Percentiles rank a stretch among this genome's conserved stretches.
Conservation (phyloP, 208 protist species). For the Sergeia podlipaevii region DNA sequence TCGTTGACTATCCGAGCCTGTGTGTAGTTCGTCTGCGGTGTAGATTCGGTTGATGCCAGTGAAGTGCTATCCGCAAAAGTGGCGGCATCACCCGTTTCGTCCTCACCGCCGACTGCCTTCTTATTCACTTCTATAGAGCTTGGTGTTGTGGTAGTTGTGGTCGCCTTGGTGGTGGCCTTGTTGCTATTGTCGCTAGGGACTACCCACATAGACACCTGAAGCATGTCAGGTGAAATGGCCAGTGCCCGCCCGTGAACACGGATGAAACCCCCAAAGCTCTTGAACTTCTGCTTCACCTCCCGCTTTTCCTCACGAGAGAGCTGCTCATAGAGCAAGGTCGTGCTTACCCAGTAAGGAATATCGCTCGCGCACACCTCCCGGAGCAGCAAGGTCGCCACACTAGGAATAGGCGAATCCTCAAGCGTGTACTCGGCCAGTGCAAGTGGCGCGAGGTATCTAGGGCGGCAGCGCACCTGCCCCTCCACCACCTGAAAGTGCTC, state of each 20-base stretch:
- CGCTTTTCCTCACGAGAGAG: constrained; percentile 59
- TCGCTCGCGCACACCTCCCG: constrained; percentile 54
- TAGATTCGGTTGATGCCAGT: background rate
- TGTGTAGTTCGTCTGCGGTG: constrained; percentile 22
- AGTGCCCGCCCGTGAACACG: constrained; percentile 67
- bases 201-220: constrained; percentile 84
- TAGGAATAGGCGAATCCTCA: constrained; percentile 58
- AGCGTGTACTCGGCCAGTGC: constrained; percentile 69
- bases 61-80: background rate
- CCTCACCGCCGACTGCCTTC: background rate
- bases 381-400: constrained; percentile 50
- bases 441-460: constrained; percentile 65
- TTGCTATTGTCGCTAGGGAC: constrained; percentile 13
- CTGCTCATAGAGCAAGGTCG: constrained; percentile 80
- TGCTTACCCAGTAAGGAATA: constrained; percentile 80
- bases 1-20: constrained; percentile 60
- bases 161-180: background rate
- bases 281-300: constrained; percentile 51
- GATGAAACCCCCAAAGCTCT: constrained; percentile 84
- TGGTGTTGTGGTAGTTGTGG: constrained; percentile 3
- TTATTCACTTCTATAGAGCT: background rate
- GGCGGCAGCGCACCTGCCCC: constrained; percentile 60
- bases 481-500: constrained; percentile 83
- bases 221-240: constrained; percentile 78
- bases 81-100: background rate